A percentile compares a stretch with the other conserved stretches of the same genome.
These are phyloP conservation scores for Chamaenerion angustifolium DNA, from an alignment of 345 rosid genomes.

Conservation along the genomic window DNA sequence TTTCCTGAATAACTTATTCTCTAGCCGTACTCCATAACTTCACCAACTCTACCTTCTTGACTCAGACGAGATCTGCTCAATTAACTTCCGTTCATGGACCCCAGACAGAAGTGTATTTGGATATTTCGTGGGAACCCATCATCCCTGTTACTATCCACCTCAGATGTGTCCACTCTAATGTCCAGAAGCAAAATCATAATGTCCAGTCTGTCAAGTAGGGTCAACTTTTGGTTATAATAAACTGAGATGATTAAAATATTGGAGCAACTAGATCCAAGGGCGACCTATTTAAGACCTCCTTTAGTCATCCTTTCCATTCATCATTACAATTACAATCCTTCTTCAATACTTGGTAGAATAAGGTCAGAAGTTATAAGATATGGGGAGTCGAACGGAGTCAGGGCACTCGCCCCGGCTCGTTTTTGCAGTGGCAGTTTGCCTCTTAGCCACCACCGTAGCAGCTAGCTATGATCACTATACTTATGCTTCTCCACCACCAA, in stretches of 20 bases:
- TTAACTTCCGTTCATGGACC: background rate
- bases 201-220: too few relatives aligned
- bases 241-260: background rate
- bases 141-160: too few relatives aligned
- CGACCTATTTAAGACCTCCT: conserved; percentile 1
- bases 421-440: conserved; percentile 17
- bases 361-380: background rate
- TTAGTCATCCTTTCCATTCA: background rate
- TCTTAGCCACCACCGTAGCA: conserved; percentile 12
- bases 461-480: conserved; percentile 9
- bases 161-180: too few relatives aligned
- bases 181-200: too few relatives aligned
- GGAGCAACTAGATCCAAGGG: background rate
- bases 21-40: conserved; percentile 2
- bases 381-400: conserved; percentile 14
- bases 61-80: background rate
- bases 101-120: background rate
- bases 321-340: conserved; percentile 1
- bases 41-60: conserved; percentile 2
- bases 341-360: background rate
- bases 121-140: conserved; percentile 10
- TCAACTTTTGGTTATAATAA: background rate
- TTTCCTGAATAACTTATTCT: background rate
- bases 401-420: conserved; percentile 16
- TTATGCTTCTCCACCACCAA: conserved; percentile 7